A percentile compares a stretch with the other conserved stretches of the same genome.
Evolutionary conservation across 768 basidiomycete genomes (phyloP).

Genomic region (Peribolospora kevripleyi): DNA sequence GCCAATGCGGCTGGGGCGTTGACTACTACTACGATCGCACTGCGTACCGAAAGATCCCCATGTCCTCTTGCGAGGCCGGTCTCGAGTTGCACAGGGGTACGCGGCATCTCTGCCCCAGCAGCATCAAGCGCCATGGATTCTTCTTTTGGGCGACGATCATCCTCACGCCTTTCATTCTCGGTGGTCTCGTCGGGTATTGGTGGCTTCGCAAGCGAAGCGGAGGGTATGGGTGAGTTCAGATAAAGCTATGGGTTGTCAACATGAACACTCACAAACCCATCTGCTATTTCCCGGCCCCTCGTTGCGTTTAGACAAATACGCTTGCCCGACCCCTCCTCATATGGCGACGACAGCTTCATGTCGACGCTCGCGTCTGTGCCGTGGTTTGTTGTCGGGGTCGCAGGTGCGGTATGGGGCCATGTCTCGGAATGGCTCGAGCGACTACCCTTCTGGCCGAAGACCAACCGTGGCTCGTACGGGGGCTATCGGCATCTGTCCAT

Average conservation of each 20-base stretch:
- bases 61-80: slow-evolving; percentile 67
- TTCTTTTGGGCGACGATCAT: slow-evolving; percentile 69
- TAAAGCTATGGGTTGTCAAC: neutral
- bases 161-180: slow-evolving; percentile 49
- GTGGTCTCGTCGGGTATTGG: slow-evolving; percentile 51
- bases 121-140: slow-evolving; percentile 37
- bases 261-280: slow-evolving; percentile 1
- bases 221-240: slow-evolving; percentile 34
- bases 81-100: slow-evolving; percentile 48
- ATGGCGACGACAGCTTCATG: slow-evolving; percentile 28
- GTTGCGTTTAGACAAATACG: slow-evolving; percentile 34
- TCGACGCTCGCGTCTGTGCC: slow-evolving; percentile 67
- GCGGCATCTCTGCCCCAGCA: slow-evolving; percentile 55
- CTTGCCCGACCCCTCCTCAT: slow-evolving; percentile 30
- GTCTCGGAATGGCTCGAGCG: too few species aligned
- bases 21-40: slow-evolving; percentile 89
- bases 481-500: too few species aligned
- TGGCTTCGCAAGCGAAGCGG: slow-evolving; percentile 53
- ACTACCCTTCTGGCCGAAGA: too few species aligned
- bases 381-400: slow-evolving; percentile 53
- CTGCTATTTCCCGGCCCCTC: slow-evolving; percentile 15
- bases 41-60: slow-evolving; percentile 66
- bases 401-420: slow-evolving; percentile 2
- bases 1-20: slow-evolving; percentile 33
- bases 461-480: too few species aligned